These are phyloP conservation scores for Pyrenula massariospora DNA, from an alignment of 495 filamentous ascomycete species.

Conservation along the genomic window DNA sequence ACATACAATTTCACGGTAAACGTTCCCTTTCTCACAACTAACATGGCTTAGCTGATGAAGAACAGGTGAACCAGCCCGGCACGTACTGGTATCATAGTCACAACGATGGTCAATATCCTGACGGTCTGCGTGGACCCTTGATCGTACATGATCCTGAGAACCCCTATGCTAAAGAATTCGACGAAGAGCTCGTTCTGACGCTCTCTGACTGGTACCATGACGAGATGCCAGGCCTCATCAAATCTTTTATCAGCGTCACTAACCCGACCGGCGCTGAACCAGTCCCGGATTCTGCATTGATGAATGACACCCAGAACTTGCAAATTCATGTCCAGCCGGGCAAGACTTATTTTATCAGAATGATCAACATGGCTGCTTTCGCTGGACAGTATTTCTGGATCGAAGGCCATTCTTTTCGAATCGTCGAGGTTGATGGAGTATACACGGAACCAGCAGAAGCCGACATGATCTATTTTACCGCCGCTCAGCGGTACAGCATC, in stretches of 20 bases:
- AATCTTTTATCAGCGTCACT: slow-evolving; percentile 41
- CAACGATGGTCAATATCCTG: slow-evolving; percentile 60
- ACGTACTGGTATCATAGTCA: slow-evolving; percentile 87
- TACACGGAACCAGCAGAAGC: slow-evolving; percentile 41
- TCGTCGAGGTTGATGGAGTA: slow-evolving; percentile 69
- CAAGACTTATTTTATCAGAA: slow-evolving; percentile 53
- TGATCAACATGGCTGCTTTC: slow-evolving; percentile 49
- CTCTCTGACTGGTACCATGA: slow-evolving; percentile 59
- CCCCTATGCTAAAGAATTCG: slow-evolving; percentile 49
- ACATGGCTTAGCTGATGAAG: neutral
- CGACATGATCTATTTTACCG: slow-evolving; percentile 46
- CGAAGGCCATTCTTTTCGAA: slow-evolving; percentile 42
- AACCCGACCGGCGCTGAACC: slow-evolving; percentile 46
- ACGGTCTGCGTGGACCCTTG: slow-evolving; percentile 62
- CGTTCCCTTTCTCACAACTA: slow-evolving; percentile 8
- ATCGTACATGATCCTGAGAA: slow-evolving; percentile 59
- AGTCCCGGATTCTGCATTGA: slow-evolving; percentile 51
- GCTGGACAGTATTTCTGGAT: slow-evolving; percentile 33
- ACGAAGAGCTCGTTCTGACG: slow-evolving; percentile 52
- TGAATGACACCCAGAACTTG: slow-evolving; percentile 49
- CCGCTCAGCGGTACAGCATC: slow-evolving; percentile 63
- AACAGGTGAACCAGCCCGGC: slow-evolving; percentile 57
- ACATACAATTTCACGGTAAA: slow-evolving; percentile 66
- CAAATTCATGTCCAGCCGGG: slow-evolving; percentile 32
- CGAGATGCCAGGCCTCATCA: slow-evolving; percentile 45